A percentile compares a stretch with the other conserved stretches of the same genome.
phyloP scores from a whole-genome alignment of 495 filamentous ascomycete genomes.

The Chaetomium tenue region DNA sequence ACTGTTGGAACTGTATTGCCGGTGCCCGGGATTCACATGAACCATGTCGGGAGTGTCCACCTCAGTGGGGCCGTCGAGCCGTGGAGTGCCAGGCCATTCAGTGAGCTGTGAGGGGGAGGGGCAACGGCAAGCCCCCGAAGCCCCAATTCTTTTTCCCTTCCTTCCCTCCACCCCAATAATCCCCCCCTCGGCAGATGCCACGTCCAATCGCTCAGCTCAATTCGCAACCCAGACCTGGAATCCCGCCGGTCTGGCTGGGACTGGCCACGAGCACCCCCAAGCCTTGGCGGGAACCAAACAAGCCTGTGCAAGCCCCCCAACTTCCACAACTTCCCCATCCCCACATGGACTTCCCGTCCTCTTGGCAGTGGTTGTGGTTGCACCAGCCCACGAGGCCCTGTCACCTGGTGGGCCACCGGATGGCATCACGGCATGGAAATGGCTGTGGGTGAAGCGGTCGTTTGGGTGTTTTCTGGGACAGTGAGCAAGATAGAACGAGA shows the following conservation, averaged over 20 bases:
- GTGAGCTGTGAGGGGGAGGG: slow-evolving; percentile 27
- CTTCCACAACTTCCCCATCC: slow-evolving; percentile 5
- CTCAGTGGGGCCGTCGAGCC: slow-evolving; percentile 14
- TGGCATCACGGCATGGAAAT: slow-evolving; percentile 3
- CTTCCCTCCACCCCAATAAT: slow-evolving; percentile 17
- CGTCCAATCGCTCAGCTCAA: slow-evolving; percentile 32
- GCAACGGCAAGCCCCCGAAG: slow-evolving; percentile 5
- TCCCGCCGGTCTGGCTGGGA: not conserved
- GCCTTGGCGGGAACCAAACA: slow-evolving; percentile 5
- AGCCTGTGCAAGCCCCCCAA: not conserved
- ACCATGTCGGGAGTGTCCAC: not conserved
- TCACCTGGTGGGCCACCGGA: slow-evolving; percentile 8
- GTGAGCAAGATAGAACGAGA: not conserved
- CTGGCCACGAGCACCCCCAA: not conserved
- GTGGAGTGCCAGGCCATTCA: not conserved
- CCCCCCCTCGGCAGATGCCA: slow-evolving; percentile 39
- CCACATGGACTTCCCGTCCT: slow-evolving; percentile 12
- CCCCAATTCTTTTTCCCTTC: not conserved
- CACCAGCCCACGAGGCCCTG: not conserved
- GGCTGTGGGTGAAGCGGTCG: not conserved
- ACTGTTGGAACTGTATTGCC: slow-evolving; percentile 23
- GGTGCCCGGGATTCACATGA: slow-evolving; percentile 10
- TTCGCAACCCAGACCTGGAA: slow-evolving; percentile 8
- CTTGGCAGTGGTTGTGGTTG: slow-evolving; percentile 11
- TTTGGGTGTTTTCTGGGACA: not conserved